phyloP scores from a whole-genome alignment of 2,329 filamentous ascomycete species.

The Trichophyton simii region DNA sequence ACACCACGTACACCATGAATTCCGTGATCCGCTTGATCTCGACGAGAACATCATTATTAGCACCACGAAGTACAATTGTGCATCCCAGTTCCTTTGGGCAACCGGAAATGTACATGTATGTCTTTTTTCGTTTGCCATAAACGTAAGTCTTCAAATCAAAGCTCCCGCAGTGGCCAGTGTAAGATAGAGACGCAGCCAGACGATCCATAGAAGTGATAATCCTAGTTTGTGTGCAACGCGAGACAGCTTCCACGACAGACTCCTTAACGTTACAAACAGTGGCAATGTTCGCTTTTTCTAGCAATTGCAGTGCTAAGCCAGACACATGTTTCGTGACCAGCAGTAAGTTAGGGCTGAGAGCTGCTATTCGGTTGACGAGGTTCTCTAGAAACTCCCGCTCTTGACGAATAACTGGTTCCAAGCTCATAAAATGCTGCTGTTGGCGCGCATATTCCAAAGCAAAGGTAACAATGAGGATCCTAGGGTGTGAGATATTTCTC shows the following conservation, averaged over 20 bases:
- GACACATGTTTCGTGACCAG: slow-evolving; percentile 91
- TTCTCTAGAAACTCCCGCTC: slow-evolving; percentile 89
- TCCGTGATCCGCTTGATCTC: slow-evolving; percentile 89
- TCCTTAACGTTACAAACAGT: slow-evolving; percentile 95
- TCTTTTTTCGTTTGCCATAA: slow-evolving; percentile 73
- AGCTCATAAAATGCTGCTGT: slow-evolving; percentile 90
- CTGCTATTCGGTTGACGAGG: slow-evolving; percentile 80
- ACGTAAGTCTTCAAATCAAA: slow-evolving; percentile 97
- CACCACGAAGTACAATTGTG: slow-evolving; percentile 82
- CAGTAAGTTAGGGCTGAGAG: slow-evolving; percentile 69
- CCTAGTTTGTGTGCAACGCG: slow-evolving; percentile 78
- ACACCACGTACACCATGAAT: slow-evolving; percentile 98
- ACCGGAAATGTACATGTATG: slow-evolving; percentile 88
- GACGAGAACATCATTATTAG: slow-evolving; percentile 54
- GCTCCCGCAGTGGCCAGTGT: slow-evolving; percentile 66
- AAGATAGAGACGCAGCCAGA: slow-evolving; percentile 61
- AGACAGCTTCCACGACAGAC: slow-evolving; percentile 88
- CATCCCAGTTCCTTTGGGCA: slow-evolving; percentile 83
- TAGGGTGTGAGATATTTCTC: slow-evolving; percentile 66
- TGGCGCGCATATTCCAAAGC: slow-evolving; percentile 92
- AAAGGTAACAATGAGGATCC: slow-evolving; percentile 87
- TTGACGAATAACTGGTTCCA: slow-evolving; percentile 92
- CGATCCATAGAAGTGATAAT: slow-evolving; percentile 95
- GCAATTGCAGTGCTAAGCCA: slow-evolving; percentile 74
- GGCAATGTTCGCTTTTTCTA: slow-evolving; percentile 78